These are phyloP conservation scores for Trapa incisa DNA, from an alignment of 345 rosid species.

Conservation along the genomic window DNA sequence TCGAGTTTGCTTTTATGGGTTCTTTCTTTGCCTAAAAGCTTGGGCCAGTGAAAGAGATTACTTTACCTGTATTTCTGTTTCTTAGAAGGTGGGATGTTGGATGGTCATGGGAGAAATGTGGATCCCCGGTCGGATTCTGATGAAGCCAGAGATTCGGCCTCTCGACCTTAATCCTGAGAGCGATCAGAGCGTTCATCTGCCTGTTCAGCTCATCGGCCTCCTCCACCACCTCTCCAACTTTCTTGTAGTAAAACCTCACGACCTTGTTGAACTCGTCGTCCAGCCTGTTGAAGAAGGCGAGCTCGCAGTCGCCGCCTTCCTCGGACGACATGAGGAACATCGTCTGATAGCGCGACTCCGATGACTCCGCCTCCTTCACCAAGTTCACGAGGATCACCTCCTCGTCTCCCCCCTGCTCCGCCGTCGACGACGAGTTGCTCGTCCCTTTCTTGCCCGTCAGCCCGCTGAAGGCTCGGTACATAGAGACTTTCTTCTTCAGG, in stretches of 20 bases:
- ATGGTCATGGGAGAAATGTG: not conserved
- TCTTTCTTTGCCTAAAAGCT: too few species aligned
- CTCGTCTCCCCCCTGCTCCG: constrained; percentile 27
- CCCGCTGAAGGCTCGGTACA: constrained; percentile 79
- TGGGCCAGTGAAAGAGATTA: not conserved
- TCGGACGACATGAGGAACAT: constrained; percentile 39
- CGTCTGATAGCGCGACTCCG: constrained; percentile 20
- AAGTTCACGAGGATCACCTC: constrained; percentile 40
- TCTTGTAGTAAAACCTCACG: constrained; percentile 32
- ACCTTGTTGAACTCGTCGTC: constrained; percentile 71
- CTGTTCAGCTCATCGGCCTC: constrained; percentile 66
- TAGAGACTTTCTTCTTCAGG: constrained; percentile 24
- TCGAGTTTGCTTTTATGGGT: not conserved
- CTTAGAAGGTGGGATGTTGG: not conserved
- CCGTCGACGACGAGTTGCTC: not conserved
- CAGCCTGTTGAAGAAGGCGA: constrained; percentile 41
- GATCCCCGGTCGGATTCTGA: not conserved
- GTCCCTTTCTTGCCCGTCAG: constrained; percentile 26
- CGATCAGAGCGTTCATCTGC: constrained; percentile 70
- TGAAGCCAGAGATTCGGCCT: constrained; percentile 17
- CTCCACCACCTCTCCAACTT: constrained; percentile 33
- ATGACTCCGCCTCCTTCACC: constrained; percentile 10
- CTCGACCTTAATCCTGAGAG: constrained; percentile 55
- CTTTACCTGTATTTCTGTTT: not conserved
- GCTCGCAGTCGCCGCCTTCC: constrained; percentile 47